Conservation (phyloP, 805 yeast genomes). For the Metschnikowia santaceciliae region DNA sequence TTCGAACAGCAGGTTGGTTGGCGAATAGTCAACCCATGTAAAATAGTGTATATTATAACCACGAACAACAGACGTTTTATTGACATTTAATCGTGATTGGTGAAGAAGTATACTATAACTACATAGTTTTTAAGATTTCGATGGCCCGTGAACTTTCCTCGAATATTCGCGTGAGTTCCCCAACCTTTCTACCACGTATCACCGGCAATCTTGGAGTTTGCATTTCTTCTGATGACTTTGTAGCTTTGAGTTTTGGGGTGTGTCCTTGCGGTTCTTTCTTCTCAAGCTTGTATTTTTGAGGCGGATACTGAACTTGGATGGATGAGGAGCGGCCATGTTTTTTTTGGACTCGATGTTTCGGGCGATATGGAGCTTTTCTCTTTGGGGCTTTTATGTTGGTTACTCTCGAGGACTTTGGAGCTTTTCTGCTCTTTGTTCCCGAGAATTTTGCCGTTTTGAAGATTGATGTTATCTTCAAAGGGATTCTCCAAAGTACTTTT, state of each 20-base stretch:
- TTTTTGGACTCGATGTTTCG: neutral
- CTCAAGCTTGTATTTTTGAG: conserved; percentile 33
- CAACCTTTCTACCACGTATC: conserved; percentile 54
- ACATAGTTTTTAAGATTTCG: conserved; percentile 23
- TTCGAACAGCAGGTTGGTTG: conserved; percentile 44
- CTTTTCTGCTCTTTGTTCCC: too few relatives aligned
- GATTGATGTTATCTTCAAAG: neutral
- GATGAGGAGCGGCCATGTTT: conserved; percentile 1
- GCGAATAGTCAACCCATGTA: conserved; percentile 27
- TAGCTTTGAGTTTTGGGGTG: neutral
- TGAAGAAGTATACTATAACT: neutral
- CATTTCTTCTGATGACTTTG: neutral
- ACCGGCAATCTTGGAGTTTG: conserved; percentile 34
- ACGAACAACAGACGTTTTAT: neutral
- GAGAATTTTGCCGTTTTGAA: neutral
- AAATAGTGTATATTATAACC: conserved; percentile 16
- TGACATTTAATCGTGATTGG: neutral
- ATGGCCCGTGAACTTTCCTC: conserved; percentile 53
- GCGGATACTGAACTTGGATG: conserved; percentile 32
- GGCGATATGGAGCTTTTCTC: neutral
- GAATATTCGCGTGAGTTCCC: conserved; percentile 57
- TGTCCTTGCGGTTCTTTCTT: conserved; percentile 1
- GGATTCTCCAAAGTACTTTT: neutral
- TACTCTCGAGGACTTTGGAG: too few relatives aligned
- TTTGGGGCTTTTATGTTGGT: neutral